Evolutionary conservation across 192 early-diverging fungal genomes (phyloP).

Genomic region (Backusella tarrabulga): DNA sequence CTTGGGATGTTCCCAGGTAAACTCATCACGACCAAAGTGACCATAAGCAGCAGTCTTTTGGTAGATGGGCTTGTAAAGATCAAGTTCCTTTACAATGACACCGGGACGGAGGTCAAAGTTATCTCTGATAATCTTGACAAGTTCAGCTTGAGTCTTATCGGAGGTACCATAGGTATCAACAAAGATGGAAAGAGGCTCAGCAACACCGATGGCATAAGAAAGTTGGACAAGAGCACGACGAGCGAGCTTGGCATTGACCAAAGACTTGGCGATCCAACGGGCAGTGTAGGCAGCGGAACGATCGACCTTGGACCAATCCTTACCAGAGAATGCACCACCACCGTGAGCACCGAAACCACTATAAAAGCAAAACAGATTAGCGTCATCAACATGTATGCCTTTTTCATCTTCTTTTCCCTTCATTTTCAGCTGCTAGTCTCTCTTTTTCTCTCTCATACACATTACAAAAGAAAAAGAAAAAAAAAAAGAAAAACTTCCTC

Average conservation of each 20-base stretch:
- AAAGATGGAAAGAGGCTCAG: conserved; percentile 95
- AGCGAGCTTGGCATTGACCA: conserved; percentile 90
- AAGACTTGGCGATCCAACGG: conserved; percentile 98
- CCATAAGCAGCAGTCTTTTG: conserved; percentile 95
- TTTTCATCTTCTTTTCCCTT: background rate
- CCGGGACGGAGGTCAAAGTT: conserved; percentile 99
- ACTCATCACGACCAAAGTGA: conserved; percentile 90
- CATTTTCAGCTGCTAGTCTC: background rate
- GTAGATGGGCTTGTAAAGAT: conserved; percentile 98
- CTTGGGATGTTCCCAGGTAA: conserved; percentile 94
- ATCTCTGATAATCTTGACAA: conserved; percentile 92
- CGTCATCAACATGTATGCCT: background rate
- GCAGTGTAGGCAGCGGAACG: conserved; percentile 96
- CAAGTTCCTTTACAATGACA: conserved; percentile 96
- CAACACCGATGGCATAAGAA: conserved; percentile 98
- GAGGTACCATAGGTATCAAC: conserved; percentile 97
- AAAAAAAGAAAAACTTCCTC: background rate
- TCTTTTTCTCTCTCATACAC: background rate
- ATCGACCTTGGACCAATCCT: conserved; percentile 99
- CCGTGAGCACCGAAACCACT: conserved; percentile 45
- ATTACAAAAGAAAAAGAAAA: too few species aligned
- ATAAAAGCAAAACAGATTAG: background rate
- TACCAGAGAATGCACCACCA: conserved; percentile 99
- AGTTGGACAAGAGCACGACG: conserved; percentile 93
- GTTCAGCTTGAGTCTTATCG: conserved; percentile 83